phyloP scores from a whole-genome alignment of 768 basidiomycete genomes.

The Kwoniella shandongensis region DNA sequence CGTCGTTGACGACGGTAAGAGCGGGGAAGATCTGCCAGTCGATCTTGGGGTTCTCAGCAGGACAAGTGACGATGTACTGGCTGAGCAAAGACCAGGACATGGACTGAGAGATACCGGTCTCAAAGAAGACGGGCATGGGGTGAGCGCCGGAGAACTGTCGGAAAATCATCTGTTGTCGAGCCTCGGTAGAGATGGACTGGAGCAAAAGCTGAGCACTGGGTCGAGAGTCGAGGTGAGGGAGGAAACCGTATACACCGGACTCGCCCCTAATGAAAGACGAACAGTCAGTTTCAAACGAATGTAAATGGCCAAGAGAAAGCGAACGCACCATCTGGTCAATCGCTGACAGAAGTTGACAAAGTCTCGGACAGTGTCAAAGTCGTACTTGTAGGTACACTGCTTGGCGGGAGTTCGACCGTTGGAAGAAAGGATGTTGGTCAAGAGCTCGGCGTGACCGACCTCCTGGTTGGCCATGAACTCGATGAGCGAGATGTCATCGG shows the following conservation, averaged over 20 bases:
- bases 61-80: conserved; percentile 61
- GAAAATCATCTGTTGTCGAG: conserved; percentile 67
- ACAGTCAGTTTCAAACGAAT: not conserved
- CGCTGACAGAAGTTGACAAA: conserved; percentile 66
- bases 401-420: conserved; percentile 44
- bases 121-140: conserved; percentile 64
- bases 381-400: conserved; percentile 62
- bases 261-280: conserved; percentile 56
- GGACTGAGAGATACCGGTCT: conserved; percentile 62
- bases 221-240: conserved; percentile 65
- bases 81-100: conserved; percentile 66
- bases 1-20: conserved; percentile 58
- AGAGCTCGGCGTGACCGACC: conserved; percentile 62
- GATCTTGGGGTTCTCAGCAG: conserved; percentile 60
- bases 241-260: conserved; percentile 65
- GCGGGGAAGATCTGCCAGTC: conserved; percentile 63
- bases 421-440: conserved; percentile 60
- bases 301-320: not conserved
- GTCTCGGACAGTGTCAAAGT: conserved; percentile 62
- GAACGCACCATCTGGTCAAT: conserved; percentile 53
- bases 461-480: conserved; percentile 63
- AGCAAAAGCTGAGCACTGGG: conserved; percentile 60
- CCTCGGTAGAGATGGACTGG: conserved; percentile 65
- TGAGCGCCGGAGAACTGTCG: conserved; percentile 62
- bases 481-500: conserved; percentile 62